Evolutionary conservation across 371 early-diverging fungal species (phyloP), one percentile per base, ranked within the genome.

Genomic region (Apophysomyces elegans): DNA sequence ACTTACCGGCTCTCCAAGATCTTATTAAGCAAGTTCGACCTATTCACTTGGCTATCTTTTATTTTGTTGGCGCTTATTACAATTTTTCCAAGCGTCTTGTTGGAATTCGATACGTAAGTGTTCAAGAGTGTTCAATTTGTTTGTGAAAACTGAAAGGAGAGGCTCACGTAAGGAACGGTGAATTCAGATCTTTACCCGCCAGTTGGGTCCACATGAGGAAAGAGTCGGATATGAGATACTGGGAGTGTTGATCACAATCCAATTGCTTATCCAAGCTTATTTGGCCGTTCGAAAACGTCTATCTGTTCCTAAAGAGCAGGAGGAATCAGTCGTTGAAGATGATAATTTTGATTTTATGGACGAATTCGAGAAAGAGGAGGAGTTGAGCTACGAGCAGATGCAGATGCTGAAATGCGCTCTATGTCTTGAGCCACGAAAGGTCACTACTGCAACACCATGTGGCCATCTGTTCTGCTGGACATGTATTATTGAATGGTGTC

Each of bases 381-480:
- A 72, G 32, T 54, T 78, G 8, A 73, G 57, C 12, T 69, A 83
- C 63, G 80, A 80, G 26, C 78, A 81, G 39, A 45, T 71, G 54
- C 77, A 80, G 62, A 63, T 71, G 59, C 59, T 84, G 13, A 93
- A 92, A 68, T 96, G 97, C 71, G 94, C 91, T 0, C 78, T 96
- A 46, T 96, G 97, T 62, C 78, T 95, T 26, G 88, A 90, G 39
- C 85, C 78, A 21, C 88, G 95, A 21, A 90, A 81, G 39, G 74
- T 82, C 37, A 87, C 95, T 0, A 94, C 95, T 0, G 84, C 92
- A 0, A 95, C 97, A 0, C 91, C 93, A 3, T 96, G 97, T 73
- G 97, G 97, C 0, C 97, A 96, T 75, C 67, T 96, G 69, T 95
- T 95, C 68, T 96, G 97, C 75, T 96, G 96, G 96, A 88, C 75